Percentiles rank a stretch among this genome's conserved stretches.
Conservation (phyloP, 2,329 filamentous ascomycete genomes). For the Aureobasidium leucospermi region DNA sequence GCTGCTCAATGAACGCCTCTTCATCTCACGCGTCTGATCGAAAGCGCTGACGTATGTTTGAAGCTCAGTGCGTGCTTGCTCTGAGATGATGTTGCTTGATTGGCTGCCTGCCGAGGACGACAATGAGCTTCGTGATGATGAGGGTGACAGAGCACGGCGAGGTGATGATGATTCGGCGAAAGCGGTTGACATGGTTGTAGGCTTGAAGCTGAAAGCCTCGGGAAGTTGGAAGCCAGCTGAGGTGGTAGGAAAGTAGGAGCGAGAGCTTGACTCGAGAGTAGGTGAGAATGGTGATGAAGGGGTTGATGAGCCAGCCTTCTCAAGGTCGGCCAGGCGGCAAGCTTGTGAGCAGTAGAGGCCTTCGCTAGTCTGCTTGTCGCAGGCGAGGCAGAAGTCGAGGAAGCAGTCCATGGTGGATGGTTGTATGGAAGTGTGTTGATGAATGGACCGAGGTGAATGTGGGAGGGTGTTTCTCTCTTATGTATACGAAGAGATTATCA, state of each 20-base stretch:
- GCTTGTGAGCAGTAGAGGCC: constrained; percentile 87
- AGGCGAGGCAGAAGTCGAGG: constrained; percentile 87
- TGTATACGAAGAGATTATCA: constrained; percentile 10
- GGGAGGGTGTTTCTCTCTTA: not conserved
- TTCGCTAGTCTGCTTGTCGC: constrained; percentile 78
- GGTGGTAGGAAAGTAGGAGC: constrained; percentile 10
- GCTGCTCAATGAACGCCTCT: constrained; percentile 29
- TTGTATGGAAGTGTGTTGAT: not conserved
- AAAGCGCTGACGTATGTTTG: constrained; percentile 83
- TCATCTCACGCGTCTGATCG: constrained; percentile 64
- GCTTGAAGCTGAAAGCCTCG: constrained; percentile 36
- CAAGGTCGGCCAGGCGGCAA: constrained; percentile 81
- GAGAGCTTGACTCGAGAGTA: constrained; percentile 1
- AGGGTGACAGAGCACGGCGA: constrained; percentile 40
- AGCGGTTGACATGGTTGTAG: constrained; percentile 31
- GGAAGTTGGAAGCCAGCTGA: constrained; percentile 55
- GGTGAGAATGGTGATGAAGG: constrained; percentile 26
- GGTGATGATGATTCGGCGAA: constrained; percentile 16
- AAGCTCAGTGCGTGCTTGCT: constrained; percentile 71
- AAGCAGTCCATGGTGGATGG: constrained; percentile 56
- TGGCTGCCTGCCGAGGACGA: constrained; percentile 57
- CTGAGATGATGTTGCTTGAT: constrained; percentile 52
- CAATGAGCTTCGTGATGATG: constrained; percentile 77
- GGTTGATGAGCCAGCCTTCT: constrained; percentile 49
- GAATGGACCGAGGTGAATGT: not conserved